phyloP scores from a whole-genome alignment of 2,329 filamentous ascomycete genomes.

The Metarhizium rileyi region DNA sequence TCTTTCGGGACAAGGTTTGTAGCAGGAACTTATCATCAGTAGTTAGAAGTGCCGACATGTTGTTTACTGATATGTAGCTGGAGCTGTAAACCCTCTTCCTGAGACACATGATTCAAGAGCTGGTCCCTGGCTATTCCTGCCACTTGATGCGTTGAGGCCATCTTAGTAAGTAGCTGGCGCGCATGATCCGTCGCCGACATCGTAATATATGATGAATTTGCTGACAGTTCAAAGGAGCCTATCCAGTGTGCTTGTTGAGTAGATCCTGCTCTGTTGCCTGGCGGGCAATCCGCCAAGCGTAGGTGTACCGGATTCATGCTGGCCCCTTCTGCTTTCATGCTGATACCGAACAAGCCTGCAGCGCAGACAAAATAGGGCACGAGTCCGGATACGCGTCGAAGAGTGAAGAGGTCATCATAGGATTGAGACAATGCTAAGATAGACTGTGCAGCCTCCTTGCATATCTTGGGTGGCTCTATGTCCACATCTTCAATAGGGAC shows the following conservation, averaged over 20 bases:
- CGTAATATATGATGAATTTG: background rate
- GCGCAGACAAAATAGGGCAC: slow-evolving; percentile 11
- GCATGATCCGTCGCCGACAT: slow-evolving; percentile 5
- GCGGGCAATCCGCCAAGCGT: background rate
- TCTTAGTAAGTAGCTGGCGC: slow-evolving; percentile 4
- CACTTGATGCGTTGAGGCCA: slow-evolving; percentile 2
- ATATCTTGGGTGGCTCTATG: slow-evolving; percentile 6
- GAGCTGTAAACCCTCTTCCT: no score
- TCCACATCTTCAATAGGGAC: background rate
- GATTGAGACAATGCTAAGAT: slow-evolving; percentile 9
- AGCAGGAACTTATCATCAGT: no score
- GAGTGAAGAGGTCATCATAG: slow-evolving; percentile 12
- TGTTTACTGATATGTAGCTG: no score
- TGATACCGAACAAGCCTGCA: slow-evolving; percentile 5
- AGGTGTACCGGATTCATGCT: background rate
- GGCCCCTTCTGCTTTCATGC: background rate
- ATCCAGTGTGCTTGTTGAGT: background rate
- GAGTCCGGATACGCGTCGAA: slow-evolving; percentile 9
- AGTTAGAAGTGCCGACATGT: no score
- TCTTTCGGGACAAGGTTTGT: no score
- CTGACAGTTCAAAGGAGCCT: background rate
- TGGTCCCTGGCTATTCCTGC: background rate
- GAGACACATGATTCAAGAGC: background rate
- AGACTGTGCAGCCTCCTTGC: slow-evolving; percentile 7
- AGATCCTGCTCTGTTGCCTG: background rate